Evolutionary conservation across 352 stramenopile genomes (phyloP), one percentile per base, ranked within the genome.

Genomic region (Pythium diclinum): DNA sequence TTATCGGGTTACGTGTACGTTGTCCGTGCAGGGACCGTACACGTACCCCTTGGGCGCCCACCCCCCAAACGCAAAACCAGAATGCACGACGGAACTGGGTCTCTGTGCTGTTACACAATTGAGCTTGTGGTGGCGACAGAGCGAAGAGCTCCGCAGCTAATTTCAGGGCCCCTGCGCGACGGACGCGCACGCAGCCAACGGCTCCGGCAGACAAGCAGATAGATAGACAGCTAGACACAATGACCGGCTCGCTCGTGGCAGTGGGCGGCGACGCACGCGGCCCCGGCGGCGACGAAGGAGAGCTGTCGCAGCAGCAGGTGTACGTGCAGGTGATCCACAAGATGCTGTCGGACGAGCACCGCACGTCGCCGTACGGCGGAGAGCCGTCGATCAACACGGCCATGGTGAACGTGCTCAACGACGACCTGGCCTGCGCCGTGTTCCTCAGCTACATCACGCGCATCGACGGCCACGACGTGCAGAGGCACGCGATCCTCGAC

Each of bases 361-460:
- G 60, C 49, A 23, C 56, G 46, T 58, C 21, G 13, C 17, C 32
- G 53, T 48, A 49, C 33, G 9, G 54, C 23, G 28, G 19, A 46
- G 67, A 73, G 56, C 67, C 55, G 17, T 49, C 68, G 11, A 76
- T 90, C 28, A 87, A 77, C 19, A 77, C 72, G 8, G 64, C 77
- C 34, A 78, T 91, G 48, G 75, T 90, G 36, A 85, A 82, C 36
- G 76, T 83, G 52, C 59, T 94, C 57, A 84, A 71, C 66, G 70
- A 86, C 28, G 85, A 92, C 64, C 67, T 70, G 59, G 77, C 74
- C n/a, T 85, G 80, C 66, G 74, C 72, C 17, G 65, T 78, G 17
- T 91, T 94, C 55, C 34, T 77, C 25, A 69, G 54, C 47, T 88
- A 88, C 69, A 84, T 94, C 67, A 89, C 81, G 61, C 80, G 79